Evolutionary conservation across 495 filamentous ascomycete species (phyloP), one percentile per base, ranked within the genome.

Genomic region (Xylaria nigripes): DNA sequence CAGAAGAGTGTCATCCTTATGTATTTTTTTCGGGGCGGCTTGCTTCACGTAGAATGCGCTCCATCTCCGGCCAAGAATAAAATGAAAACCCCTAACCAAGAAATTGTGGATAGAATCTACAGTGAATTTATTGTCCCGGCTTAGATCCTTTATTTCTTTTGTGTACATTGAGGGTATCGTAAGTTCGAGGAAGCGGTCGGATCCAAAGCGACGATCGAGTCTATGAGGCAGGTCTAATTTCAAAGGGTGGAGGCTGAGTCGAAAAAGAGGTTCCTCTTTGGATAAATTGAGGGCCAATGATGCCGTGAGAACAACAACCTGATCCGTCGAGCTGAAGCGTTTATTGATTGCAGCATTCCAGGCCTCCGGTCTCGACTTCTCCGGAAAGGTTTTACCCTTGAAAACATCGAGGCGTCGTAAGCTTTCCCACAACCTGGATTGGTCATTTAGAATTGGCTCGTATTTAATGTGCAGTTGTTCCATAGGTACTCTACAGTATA

Each of bases 121-220:
- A 7, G 62, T 60, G 10, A 57, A 51, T 12, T 60, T 51, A 7
- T 55, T 24, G n/a, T 15, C 22, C 13, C 45, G 49, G 13, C 57
- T 56, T 12, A 60, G 30, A 4, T 52, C 50, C 34, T 61, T 67
- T 8, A 70, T 19, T 7, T 65, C 49, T 6, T 47, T 22, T 2
- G 63, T 56, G 1, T 60, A 55, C 12, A 60, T 62, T 1, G 69
- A 67, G 8, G 74, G 70, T 22, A 75, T 55, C 6, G 70, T 55
- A 5, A 77, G 55, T 22, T 77, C 73, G 32, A 77, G 58, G 32
- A 76, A 76, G 8, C 73, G 67, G 43, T 77, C 74, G 4, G 70
- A 58, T 5, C 73, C 74, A 50, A 77, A 76, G n/a, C 68, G 69
- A 43, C 74, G 62, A n/a, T 62, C 65, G 12, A 77, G 61, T 12